Evolutionary conservation across 1,139 yeast species (phyloP).

Genomic region (Kurtzmaniella natalensis): DNA sequence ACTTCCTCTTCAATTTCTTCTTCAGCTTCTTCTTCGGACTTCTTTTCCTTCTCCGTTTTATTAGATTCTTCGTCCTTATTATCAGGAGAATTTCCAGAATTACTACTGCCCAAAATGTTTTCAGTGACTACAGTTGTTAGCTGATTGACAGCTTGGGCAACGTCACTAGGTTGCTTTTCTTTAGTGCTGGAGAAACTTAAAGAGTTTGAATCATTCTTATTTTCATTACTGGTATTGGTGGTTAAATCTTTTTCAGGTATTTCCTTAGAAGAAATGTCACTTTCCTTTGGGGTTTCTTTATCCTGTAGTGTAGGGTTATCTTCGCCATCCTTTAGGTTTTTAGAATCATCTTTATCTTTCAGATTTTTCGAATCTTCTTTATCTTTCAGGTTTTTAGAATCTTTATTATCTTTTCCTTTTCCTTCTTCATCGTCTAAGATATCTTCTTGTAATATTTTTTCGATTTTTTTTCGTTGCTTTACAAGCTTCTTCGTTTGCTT

Average conservation of each 20-base stretch:
- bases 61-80: constrained; percentile 1
- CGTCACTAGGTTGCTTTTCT: neutral
- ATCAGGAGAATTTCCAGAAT: constrained; percentile 12
- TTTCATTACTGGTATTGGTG: neutral
- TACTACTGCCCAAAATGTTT: neutral
- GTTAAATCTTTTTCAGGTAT: neutral
- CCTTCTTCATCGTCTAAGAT: constrained; percentile 11
- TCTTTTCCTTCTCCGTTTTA: constrained; percentile 5
- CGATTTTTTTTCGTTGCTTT: constrained; percentile 16
- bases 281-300: neutral
- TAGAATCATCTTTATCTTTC: neutral
- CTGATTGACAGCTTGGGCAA: neutral
- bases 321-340: neutral
- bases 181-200: too few relatives aligned
- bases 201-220: neutral
- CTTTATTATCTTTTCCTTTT: neutral
- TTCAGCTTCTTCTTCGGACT: constrained; percentile 13
- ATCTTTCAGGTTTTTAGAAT: neutral
- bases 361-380: neutral
- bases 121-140: too few relatives aligned
- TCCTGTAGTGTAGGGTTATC: neutral
- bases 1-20: constrained; percentile 12
- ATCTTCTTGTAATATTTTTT: constrained; percentile 10
- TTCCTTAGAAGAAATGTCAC: neutral
- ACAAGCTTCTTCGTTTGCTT: constrained; percentile 22